These are phyloP conservation scores for Penicillium sp. DNA, from an alignment of 2,329 filamentous ascomycete genomes.

Conservation along the genomic window DNA sequence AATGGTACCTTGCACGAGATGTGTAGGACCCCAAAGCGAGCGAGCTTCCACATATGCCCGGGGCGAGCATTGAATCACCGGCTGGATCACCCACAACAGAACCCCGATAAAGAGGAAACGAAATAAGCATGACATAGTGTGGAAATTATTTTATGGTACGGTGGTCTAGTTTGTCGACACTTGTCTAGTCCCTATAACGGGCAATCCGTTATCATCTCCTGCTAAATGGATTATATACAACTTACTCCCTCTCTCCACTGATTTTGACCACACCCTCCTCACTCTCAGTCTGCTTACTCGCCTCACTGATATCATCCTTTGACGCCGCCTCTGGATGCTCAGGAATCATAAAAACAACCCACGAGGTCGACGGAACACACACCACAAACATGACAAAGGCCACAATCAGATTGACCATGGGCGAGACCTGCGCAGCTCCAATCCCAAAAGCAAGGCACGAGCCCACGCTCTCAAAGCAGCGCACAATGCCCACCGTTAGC, in stretches of 20 bases:
- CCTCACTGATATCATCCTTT: not conserved
- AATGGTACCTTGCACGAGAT: no score
- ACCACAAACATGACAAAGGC: slow-evolving; percentile 14
- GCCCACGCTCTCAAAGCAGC: slow-evolving; percentile 16
- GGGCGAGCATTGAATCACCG: no score
- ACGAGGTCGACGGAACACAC: slow-evolving; percentile 13
- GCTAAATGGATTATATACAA: not conserved
- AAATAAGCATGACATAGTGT: no score
- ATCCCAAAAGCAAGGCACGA: slow-evolving; percentile 16
- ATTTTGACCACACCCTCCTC: not conserved
- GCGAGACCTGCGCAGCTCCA: slow-evolving; percentile 10
- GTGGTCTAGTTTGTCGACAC: no score
- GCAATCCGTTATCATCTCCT: no score
- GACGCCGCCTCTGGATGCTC: slow-evolving; percentile 5
- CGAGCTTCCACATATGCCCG: no score
- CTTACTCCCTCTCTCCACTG: not conserved
- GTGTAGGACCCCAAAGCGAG: no score
- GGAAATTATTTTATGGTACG: no score
- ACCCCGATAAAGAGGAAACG: no score
- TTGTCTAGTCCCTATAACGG: no score
- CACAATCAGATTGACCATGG: slow-evolving; percentile 13
- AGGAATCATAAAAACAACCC: slow-evolving; percentile 16
- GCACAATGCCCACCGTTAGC: slow-evolving; percentile 15
- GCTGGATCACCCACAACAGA: no score
- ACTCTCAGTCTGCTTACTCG: not conserved